These are phyloP conservation scores for Pyrenula massariospora DNA, from an alignment of 495 filamentous ascomycete genomes.

Conservation along the genomic window DNA sequence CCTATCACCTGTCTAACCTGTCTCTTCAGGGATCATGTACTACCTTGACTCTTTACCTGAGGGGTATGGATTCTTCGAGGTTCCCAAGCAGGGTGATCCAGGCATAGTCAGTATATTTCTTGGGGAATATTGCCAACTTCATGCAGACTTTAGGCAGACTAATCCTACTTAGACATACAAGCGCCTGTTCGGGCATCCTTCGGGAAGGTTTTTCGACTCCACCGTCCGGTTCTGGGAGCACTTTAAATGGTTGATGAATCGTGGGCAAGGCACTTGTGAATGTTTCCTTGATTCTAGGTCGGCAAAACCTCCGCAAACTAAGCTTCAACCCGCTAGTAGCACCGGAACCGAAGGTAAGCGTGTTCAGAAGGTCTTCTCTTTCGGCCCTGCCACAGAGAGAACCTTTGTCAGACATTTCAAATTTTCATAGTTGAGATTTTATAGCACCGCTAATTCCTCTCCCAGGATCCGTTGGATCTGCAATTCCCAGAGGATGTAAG, in stretches of 20 bases:
- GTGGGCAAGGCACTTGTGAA: constrained; percentile 20
- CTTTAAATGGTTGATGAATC: constrained; percentile 43
- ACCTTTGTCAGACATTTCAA: too few relatives aligned
- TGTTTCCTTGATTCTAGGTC: constrained; percentile 21
- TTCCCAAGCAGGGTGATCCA: constrained; percentile 24
- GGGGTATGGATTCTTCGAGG: constrained; percentile 38
- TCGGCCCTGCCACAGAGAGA: constrained; percentile 6
- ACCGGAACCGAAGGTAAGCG: not conserved
- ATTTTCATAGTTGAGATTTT: too few relatives aligned
- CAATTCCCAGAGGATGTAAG: too few relatives aligned
- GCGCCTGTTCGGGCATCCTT: constrained; percentile 45
- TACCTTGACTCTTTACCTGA: constrained; percentile 40
- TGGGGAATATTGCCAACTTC: too few relatives aligned
- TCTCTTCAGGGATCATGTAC: constrained; percentile 29
- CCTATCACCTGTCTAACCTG: not conserved
- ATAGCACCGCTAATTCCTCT: too few relatives aligned
- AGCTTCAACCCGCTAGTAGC: not conserved
- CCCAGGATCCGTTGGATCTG: too few relatives aligned
- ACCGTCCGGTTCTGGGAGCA: constrained; percentile 43
- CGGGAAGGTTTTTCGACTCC: constrained; percentile 36
- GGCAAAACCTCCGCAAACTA: not conserved
- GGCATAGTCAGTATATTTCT: constrained; percentile 16
- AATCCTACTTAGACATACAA: constrained; percentile 40
- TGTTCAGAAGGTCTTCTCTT: constrained; percentile 3
- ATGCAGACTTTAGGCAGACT: too few relatives aligned